Conservation (phyloP, 805 yeast species). For the Candida gorgasii region DNA sequence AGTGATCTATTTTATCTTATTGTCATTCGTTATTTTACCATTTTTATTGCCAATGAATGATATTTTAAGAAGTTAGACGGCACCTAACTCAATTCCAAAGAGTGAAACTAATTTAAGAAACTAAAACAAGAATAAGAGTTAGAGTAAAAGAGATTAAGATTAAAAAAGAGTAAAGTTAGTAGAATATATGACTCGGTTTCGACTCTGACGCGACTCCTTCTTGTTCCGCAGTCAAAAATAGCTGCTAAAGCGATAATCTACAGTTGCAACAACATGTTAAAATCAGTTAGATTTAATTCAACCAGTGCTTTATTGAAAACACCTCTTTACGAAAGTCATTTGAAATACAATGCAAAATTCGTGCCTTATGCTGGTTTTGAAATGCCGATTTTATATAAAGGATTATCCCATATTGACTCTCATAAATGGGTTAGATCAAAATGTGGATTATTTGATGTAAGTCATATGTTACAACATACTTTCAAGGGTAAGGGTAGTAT, state of each 20-base stretch:
- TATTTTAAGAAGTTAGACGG: not conserved
- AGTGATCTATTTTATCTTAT: conserved; percentile 5
- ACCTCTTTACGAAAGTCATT: conserved; percentile 80
- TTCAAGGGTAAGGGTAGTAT: conserved; percentile 69
- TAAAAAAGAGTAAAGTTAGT: not conserved
- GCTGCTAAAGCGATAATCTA: not conserved
- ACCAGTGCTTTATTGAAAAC: conserved; percentile 52
- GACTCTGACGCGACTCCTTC: conserved; percentile 8
- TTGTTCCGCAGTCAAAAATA: not conserved
- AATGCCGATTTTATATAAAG: conserved; percentile 89
- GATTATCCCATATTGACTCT: conserved; percentile 87
- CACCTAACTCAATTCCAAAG: no score
- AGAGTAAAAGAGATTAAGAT: not conserved
- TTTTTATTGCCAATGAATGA: conserved; percentile 4
- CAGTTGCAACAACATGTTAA: conserved; percentile 10
- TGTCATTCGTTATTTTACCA: conserved; percentile 8
- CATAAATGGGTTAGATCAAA: conserved; percentile 90
- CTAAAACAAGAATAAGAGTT: no score
- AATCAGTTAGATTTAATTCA: conserved; percentile 23
- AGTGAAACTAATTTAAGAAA: not conserved
- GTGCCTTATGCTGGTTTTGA: conserved; percentile 96
- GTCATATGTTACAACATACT: conserved; percentile 94
- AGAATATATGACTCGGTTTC: conserved; percentile 1
- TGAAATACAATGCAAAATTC: conserved; percentile 79
- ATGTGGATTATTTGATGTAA: conserved; percentile 93